phyloP scores from a whole-genome alignment of 305 asterid species.

The Fraxinus ornus region DNA sequence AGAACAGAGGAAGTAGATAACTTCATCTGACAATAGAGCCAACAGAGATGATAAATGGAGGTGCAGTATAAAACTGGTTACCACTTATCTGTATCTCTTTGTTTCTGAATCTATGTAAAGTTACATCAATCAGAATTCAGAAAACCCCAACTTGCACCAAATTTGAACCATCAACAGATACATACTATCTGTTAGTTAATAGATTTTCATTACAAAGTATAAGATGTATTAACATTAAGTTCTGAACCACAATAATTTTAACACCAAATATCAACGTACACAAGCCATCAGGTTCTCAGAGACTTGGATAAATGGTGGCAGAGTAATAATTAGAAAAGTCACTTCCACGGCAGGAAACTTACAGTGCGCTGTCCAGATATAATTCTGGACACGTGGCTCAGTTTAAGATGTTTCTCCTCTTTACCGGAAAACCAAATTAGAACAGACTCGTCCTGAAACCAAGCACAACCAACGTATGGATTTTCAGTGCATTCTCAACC shows the following conservation, averaged over 20 bases:
- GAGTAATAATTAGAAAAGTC: slow-evolving; percentile 10
- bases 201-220: not conserved
- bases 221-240: not conserved
- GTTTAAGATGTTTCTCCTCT: slow-evolving; percentile 60
- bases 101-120: slow-evolving; percentile 7
- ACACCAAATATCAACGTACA: slow-evolving; percentile 6
- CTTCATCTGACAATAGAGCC: slow-evolving; percentile 11
- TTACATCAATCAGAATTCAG: not conserved
- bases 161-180: not conserved
- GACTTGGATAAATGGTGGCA: slow-evolving; percentile 18
- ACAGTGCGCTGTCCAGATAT: slow-evolving; percentile 60
- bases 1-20: not conserved
- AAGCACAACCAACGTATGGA: not conserved
- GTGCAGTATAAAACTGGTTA: not conserved
- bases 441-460: slow-evolving; percentile 58
- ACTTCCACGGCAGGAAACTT: slow-evolving; percentile 23
- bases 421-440: slow-evolving; percentile 61
- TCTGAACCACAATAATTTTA: not conserved
- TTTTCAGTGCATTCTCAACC: not conserved
- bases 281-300: slow-evolving; percentile 5
- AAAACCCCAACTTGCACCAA: not conserved
- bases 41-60: slow-evolving; percentile 3
- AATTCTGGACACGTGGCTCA: slow-evolving; percentile 56
- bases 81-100: not conserved
- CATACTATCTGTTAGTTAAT: not conserved